Percentiles rank a stretch among this genome's conserved stretches.
phyloP scores from a whole-genome alignment of 2,329 filamentous ascomycete species.

The Talaromyces islandicus region DNA sequence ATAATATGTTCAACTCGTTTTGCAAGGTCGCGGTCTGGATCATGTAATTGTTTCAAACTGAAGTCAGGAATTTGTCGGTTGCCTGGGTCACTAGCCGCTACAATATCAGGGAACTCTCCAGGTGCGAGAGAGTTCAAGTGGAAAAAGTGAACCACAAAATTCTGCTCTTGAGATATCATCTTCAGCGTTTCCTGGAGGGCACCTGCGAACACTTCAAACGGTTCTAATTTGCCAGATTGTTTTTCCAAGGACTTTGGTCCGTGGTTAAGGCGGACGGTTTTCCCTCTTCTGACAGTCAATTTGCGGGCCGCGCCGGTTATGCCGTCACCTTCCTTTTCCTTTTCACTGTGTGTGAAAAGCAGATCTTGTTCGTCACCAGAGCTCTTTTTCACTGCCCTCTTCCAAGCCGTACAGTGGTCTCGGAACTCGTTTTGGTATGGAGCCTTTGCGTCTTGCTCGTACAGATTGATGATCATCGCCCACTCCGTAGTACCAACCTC shows the following conservation, averaged over 20 bases:
- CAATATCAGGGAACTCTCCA: slow-evolving; percentile 75
- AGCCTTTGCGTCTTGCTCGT: slow-evolving; percentile 68
- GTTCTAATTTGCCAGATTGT: slow-evolving; percentile 60
- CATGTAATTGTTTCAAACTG: slow-evolving; percentile 68
- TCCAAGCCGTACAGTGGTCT: slow-evolving; percentile 72
- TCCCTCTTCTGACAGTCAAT: slow-evolving; percentile 87
- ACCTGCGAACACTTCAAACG: slow-evolving; percentile 75
- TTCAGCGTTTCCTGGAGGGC: slow-evolving; percentile 76
- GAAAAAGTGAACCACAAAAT: slow-evolving; percentile 96
- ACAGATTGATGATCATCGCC: slow-evolving; percentile 71
- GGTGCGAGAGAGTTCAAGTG: slow-evolving; percentile 81
- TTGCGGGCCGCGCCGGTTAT: slow-evolving; percentile 75
- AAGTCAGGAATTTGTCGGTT: slow-evolving; percentile 68
- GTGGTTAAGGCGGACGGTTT: slow-evolving; percentile 54
- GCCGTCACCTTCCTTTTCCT: slow-evolving; percentile 67
- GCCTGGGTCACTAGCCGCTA: slow-evolving; percentile 60
- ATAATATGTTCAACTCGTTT: slow-evolving; percentile 77
- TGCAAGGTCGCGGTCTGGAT: slow-evolving; percentile 83
- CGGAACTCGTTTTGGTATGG: slow-evolving; percentile 79
- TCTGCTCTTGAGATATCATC: slow-evolving; percentile 87
- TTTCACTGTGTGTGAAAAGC: slow-evolving; percentile 86
- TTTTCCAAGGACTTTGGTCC: slow-evolving; percentile 46
- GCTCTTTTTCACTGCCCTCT: slow-evolving; percentile 67
- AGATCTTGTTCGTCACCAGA: slow-evolving; percentile 73
- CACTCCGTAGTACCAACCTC: slow-evolving; percentile 79